phyloP scores from a whole-genome alignment of 352 stramenopile species.

The Pythium aristosporum region DNA sequence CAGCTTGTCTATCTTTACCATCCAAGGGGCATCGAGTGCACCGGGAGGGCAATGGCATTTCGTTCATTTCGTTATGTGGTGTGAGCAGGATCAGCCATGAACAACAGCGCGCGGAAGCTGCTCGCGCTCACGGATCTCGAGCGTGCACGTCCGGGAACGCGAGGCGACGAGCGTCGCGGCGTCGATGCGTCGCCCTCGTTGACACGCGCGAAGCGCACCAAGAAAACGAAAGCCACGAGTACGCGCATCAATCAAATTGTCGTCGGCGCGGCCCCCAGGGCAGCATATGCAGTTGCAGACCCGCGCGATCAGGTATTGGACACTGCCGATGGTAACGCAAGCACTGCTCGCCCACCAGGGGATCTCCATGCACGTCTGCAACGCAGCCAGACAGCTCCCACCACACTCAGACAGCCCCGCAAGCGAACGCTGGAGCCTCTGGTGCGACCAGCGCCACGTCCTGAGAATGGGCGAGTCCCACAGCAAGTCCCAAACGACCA shows the following conservation, averaged over 20 bases:
- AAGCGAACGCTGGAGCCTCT: background rate
- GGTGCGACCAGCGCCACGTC: background rate
- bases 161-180: background rate
- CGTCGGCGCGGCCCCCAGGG: background rate
- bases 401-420: background rate
- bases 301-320: background rate
- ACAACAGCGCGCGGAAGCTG: background rate
- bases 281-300: background rate
- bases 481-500: background rate
- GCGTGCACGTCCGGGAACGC: background rate
- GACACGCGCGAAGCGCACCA: background rate
- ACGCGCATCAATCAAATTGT: slow-evolving; percentile 19
- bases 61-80: background rate
- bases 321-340: background rate
- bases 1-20: no score
- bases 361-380: background rate
- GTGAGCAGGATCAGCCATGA: background rate
- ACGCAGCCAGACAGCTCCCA: slow-evolving; percentile 21
- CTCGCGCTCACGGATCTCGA: slow-evolving; percentile 8
- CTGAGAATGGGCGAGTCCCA: background rate
- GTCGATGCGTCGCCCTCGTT: background rate
- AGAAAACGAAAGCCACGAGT: background rate
- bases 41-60: background rate
- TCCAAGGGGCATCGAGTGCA: background rate
- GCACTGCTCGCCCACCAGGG: background rate